phyloP scores from a whole-genome alignment of 129 eudicot genomes.

The Ambrosia artemisiifolia region DNA sequence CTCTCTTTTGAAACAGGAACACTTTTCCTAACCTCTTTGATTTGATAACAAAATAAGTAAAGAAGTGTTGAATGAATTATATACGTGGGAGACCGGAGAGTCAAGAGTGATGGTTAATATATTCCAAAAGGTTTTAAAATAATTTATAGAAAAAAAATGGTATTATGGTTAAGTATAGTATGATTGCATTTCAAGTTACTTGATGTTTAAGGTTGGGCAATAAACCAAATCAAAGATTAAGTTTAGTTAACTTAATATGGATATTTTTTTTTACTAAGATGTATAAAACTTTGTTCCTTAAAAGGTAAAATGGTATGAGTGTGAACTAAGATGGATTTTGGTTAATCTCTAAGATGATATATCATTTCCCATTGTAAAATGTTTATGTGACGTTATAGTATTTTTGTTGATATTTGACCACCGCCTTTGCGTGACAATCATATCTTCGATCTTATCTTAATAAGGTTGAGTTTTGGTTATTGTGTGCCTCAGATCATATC shows the following conservation, averaged over 20 bases:
- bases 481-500: too few species aligned
- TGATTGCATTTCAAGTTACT: constrained; percentile 54
- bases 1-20: too few species aligned
- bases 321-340: neutral
- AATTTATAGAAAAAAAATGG: neutral
- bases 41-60: neutral
- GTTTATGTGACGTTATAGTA: neutral
- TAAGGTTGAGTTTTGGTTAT: neutral
- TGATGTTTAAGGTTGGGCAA: constrained; percentile 29
- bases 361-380: neutral
- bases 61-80: neutral
- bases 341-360: neutral
- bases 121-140: neutral
- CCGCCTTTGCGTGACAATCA: neutral
- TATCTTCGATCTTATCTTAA: neutral
- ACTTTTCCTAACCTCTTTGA: too few species aligned
- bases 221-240: constrained; percentile 12
- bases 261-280: neutral
- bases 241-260: neutral
- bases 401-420: neutral
- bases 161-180: constrained; percentile 31
- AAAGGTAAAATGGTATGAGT: neutral
- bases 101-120: neutral
- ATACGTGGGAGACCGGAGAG: too few species aligned
- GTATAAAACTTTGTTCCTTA: neutral